Conservation (phyloP, 768 basidiomycete genomes). For the Cystobasidium ongulense region DNA sequence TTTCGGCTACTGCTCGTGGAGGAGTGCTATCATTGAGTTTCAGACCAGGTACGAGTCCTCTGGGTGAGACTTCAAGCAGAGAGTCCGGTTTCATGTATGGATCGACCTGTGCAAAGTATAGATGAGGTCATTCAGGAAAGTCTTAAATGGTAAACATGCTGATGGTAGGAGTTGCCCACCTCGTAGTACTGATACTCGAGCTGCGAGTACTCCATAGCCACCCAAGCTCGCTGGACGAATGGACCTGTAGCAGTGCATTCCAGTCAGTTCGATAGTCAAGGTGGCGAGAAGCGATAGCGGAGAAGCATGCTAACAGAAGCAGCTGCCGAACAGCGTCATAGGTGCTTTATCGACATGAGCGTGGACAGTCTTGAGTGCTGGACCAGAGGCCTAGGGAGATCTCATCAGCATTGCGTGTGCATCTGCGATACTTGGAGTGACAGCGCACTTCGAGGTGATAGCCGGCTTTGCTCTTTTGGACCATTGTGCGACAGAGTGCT, state of each 20-base stretch:
- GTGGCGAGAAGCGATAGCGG: not conserved
- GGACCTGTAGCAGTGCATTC: slow-evolving; percentile 41
- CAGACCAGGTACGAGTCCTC: slow-evolving; percentile 67
- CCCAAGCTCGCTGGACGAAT: slow-evolving; percentile 78
- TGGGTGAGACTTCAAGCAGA: slow-evolving; percentile 70
- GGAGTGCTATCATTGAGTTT: slow-evolving; percentile 44
- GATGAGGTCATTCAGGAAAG: slow-evolving; percentile 24
- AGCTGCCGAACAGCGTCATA: slow-evolving; percentile 16
- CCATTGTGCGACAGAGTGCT: not conserved
- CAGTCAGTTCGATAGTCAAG: not conserved
- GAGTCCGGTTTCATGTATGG: slow-evolving; percentile 51
- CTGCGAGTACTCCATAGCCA: slow-evolving; percentile 61
- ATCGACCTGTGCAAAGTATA: slow-evolving; percentile 51
- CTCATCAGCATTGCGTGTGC: not conserved
- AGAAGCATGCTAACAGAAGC: slow-evolving; percentile 5
- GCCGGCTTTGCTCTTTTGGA: slow-evolving; percentile 20
- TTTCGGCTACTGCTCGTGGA: slow-evolving; percentile 60
- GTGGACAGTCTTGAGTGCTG: slow-evolving; percentile 15
- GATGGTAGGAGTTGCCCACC: slow-evolving; percentile 40
- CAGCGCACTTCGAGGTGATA: slow-evolving; percentile 15
- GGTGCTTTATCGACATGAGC: slow-evolving; percentile 12
- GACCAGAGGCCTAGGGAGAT: slow-evolving; percentile 1
- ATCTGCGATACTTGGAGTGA: not conserved
- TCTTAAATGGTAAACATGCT: slow-evolving; percentile 37
- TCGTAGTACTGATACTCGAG: slow-evolving; percentile 76